phyloP scores from a whole-genome alignment of 106 monocot genomes.

The Dendrobium officinale region DNA sequence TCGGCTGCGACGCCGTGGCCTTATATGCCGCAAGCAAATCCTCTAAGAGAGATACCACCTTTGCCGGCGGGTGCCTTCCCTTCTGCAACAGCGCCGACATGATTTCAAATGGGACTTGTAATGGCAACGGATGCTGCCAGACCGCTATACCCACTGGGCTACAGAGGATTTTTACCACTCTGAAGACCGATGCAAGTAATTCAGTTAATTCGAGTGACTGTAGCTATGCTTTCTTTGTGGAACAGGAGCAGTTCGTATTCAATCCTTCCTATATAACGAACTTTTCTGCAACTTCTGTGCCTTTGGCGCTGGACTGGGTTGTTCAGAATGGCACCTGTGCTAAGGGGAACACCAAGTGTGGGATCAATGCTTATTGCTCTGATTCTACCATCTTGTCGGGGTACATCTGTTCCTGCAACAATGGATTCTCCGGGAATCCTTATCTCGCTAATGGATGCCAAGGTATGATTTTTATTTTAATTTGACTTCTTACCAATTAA shows the following conservation, averaged over 20 bases:
- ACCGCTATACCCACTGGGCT: neutral
- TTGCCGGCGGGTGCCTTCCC: constrained; percentile 11
- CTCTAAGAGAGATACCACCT: neutral
- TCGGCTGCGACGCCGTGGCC: constrained; percentile 13
- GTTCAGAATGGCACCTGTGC: neutral
- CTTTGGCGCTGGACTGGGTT: neutral
- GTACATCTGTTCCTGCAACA: constrained; percentile 31
- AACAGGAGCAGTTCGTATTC: constrained; percentile 13
- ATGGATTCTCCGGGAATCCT: constrained; percentile 48
- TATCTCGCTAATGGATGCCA: constrained; percentile 34
- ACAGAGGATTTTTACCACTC: no score
- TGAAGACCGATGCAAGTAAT: no score
- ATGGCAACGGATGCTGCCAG: constrained; percentile 34
- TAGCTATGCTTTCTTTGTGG: constrained; percentile 28
- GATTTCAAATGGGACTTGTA: neutral
- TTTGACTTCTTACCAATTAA: no score
- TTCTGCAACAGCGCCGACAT: neutral
- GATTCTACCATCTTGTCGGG: constrained; percentile 20
- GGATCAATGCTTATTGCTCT: constrained; percentile 18
- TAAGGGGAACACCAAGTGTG: neutral
- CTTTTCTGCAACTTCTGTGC: neutral
- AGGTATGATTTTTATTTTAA: constrained; percentile 14
- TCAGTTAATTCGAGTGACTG: constrained; percentile 7
- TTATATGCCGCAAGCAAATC: neutral
- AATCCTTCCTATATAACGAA: neutral